Evolutionary conservation across 768 basidiomycete genomes (phyloP).

Genomic region (Lepiota venenata): DNA sequence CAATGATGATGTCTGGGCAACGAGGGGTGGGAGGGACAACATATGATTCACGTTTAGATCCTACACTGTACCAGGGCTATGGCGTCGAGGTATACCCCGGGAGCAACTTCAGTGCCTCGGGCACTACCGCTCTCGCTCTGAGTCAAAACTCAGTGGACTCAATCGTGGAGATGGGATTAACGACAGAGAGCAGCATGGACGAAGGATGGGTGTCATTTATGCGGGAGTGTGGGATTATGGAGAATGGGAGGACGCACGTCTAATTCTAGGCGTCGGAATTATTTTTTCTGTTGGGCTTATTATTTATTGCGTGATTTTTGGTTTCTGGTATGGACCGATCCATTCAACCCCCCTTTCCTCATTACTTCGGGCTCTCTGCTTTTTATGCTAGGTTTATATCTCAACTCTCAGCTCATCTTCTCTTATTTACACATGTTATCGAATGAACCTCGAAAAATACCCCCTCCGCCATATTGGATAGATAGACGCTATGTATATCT

Average conservation of each 20-base stretch:
- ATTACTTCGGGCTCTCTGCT: too few species aligned
- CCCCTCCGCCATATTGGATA: too few species aligned
- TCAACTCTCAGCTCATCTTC: too few species aligned
- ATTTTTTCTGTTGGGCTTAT: neutral
- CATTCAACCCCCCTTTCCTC: too few species aligned
- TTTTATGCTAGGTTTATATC: too few species aligned
- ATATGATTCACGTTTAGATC: neutral
- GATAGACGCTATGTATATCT: too few species aligned
- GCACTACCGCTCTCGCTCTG: conserved; percentile 9
- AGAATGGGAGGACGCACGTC: conserved; percentile 16
- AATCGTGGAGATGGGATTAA: conserved; percentile 38
- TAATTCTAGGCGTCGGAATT: neutral
- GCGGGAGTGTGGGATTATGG: conserved; percentile 48
- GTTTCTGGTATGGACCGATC: too few species aligned
- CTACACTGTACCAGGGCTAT: neutral
- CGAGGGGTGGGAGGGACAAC: too few species aligned
- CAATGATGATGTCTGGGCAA: neutral
- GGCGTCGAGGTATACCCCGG: neutral
- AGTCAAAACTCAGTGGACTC: conserved; percentile 24
- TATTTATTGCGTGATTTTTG: too few species aligned
- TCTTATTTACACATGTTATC: too few species aligned
- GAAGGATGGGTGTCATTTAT: conserved; percentile 48
- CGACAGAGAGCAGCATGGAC: conserved; percentile 43
- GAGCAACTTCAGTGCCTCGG: neutral
- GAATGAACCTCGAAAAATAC: too few species aligned